Evolutionary conservation across 2,329 filamentous ascomycete species (phyloP), one percentile per base, ranked within the genome.

Genomic region (Pestalotiopsis sp.): DNA sequence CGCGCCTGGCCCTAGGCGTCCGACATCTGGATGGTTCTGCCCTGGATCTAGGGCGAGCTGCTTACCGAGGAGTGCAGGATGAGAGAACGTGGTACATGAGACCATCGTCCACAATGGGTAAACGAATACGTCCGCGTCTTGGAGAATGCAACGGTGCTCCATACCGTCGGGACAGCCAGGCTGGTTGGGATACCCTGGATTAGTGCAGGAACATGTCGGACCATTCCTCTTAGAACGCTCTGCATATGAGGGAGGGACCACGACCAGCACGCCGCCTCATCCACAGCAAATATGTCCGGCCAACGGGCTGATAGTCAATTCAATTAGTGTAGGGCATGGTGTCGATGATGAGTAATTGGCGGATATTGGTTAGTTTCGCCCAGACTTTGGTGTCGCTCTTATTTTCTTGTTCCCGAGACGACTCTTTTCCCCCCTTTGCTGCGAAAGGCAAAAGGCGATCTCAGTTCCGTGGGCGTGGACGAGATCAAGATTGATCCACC

Each of bases 141-240:
- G 27, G 23, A 23, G 25, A 31, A 27, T 59, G 57, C 57, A 62
- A 62, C 59, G 59, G 59, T 62, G 31, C 59, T 23, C 59, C 59
- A 62, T 62, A 39, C 31, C 13, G 27, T 41, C 31, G 59, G 59
- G 59, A 62, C 27, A 38, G 17, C 27, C 57, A 62, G 27, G 59
- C 27, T 39, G 20, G 59, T 36, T 39, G 20, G 59, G 59, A 20
- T 39, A 31, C 36, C 59, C 56, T 59, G 31, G 31, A 36, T 36
- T 52, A 52, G 45, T n/a, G 45, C 17, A 39, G 59, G 38, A 62
- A 31, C 3, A 3, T 14, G 59, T 62, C 59, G 31, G 27, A 62
- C 59, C 59, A 62, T 62, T 62, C 45, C 45, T n/a, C 25, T 59
- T 27, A 36, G 57, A 59, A 59, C 57, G 20, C 17, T 59, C 23